Percentiles rank a stretch among this genome's conserved stretches.
phyloP scores from a whole-genome alignment of 1,284 basidiomycete species.

The Ceratobasidium sp. region DNA sequence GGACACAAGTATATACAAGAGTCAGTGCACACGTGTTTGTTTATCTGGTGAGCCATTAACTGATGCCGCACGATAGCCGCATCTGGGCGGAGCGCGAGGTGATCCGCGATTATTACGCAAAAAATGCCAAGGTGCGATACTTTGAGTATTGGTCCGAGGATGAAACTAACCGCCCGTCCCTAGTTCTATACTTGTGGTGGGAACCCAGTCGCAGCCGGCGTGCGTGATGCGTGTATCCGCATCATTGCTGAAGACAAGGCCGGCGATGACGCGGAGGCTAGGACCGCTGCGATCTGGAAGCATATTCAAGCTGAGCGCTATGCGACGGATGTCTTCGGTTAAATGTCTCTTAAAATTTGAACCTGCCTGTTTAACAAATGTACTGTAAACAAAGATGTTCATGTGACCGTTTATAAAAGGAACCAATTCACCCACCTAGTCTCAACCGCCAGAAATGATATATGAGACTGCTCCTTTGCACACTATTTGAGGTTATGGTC shows the following conservation, averaged over 20 bases:
- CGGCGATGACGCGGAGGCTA: background rate
- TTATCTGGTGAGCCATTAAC: background rate
- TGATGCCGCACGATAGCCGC: constrained; percentile 9
- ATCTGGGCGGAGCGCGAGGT: constrained; percentile 42
- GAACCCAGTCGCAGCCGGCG: constrained; percentile 12
- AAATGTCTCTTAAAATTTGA: background rate
- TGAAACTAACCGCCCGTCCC: background rate
- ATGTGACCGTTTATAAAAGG: no score
- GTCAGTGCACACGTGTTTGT: constrained; percentile 56
- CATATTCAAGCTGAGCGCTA: constrained; percentile 36
- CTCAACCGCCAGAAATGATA: no score
- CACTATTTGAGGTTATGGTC: no score
- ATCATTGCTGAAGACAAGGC: constrained; percentile 31
- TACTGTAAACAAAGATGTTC: no score
- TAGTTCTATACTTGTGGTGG: constrained; percentile 45
- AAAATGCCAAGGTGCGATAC: constrained; percentile 22
- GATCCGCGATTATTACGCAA: background rate
- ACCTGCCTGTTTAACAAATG: no score
- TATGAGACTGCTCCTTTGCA: no score
- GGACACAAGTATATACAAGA: constrained; percentile 69
- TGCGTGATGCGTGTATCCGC: constrained; percentile 35
- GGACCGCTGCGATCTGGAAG: constrained; percentile 24
- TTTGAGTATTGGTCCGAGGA: background rate
- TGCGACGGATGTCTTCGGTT: constrained; percentile 47
- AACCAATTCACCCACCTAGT: no score